A percentile compares a stretch with the other conserved stretches of the same genome.
Conservation (phyloP, 352 stramenopile genomes). For the Pythium oligandrum region DNA sequence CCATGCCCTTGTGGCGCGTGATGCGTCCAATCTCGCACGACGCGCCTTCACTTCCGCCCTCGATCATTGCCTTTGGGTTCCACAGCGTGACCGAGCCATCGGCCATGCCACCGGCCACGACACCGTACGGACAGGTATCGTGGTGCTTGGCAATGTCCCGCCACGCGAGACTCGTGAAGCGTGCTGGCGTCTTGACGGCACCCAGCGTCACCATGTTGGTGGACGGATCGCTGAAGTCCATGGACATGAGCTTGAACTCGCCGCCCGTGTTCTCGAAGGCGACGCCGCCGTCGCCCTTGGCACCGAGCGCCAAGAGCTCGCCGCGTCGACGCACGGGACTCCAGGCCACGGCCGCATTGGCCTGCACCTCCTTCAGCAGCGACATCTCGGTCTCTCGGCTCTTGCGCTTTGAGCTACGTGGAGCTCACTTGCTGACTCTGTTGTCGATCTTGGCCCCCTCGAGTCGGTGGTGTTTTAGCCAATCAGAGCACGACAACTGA, state of each 20-base stretch:
- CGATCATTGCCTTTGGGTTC: constrained; percentile 90
- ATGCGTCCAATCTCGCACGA: constrained; percentile 73
- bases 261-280: constrained; percentile 98
- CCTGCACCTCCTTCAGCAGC: constrained; percentile 89
- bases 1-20: constrained; percentile 81
- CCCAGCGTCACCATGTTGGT: constrained; percentile 76
- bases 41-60: constrained; percentile 25
- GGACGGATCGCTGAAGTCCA: constrained; percentile 82
- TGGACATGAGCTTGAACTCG: constrained; percentile 95
- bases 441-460: neutral
- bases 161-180: constrained; percentile 95
- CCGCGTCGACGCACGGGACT: constrained; percentile 70
- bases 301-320: constrained; percentile 83
- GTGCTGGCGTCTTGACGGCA: constrained; percentile 86
- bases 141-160: constrained; percentile 77
- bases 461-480: no score
- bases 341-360: constrained; percentile 86
- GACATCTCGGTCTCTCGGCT: constrained; percentile 44
- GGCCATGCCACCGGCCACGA: constrained; percentile 96
- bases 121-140: constrained; percentile 76
- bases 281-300: constrained; percentile 93
- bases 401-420: neutral
- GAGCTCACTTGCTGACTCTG: neutral
- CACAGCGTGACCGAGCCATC: constrained; percentile 96
- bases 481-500: no score